These are phyloP conservation scores for Colletotrichum acutatum DNA, from an alignment of 2,329 filamentous ascomycete species.

Conservation along the genomic window DNA sequence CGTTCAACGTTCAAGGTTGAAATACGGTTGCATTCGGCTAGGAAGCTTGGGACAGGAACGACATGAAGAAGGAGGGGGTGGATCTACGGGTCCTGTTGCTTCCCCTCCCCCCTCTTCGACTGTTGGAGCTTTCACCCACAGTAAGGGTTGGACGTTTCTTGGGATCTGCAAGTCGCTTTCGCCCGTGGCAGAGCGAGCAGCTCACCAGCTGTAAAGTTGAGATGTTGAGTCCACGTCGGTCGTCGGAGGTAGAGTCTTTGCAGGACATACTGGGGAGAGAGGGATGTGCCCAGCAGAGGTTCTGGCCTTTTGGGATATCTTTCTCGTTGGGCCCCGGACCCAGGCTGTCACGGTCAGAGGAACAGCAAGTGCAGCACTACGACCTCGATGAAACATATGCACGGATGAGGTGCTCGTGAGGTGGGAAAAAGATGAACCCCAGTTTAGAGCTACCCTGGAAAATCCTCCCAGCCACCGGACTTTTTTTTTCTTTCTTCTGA, in stretches of 20 bases:
- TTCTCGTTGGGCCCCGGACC: neutral
- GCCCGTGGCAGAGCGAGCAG: too few species aligned
- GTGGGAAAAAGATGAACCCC: neutral
- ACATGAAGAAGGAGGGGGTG: constrained; percentile 29
- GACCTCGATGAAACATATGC: constrained; percentile 29
- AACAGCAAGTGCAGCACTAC: constrained; percentile 3
- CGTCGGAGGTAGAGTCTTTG: neutral
- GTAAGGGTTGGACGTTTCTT: neutral
- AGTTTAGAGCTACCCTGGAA: neutral
- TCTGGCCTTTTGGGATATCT: neutral
- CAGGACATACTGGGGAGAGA: neutral
- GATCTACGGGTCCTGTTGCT: constrained; percentile 20
- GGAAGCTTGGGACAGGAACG: constrained; percentile 15
- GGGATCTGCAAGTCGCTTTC: neutral
- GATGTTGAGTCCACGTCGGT: too few species aligned
- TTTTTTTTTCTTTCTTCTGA: neutral
- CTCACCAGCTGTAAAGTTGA: too few species aligned
- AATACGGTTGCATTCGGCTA: constrained; percentile 16
- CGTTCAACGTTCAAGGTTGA: neutral
- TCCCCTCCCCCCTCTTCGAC: neutral
- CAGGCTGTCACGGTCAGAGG: constrained; percentile 22
- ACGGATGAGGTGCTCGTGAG: constrained; percentile 6
- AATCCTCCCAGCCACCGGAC: neutral
- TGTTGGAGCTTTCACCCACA: neutral
- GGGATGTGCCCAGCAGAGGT: neutral